Conservation (phyloP, 768 basidiomycete genomes). For the Strobilomyces echinocephalus region DNA sequence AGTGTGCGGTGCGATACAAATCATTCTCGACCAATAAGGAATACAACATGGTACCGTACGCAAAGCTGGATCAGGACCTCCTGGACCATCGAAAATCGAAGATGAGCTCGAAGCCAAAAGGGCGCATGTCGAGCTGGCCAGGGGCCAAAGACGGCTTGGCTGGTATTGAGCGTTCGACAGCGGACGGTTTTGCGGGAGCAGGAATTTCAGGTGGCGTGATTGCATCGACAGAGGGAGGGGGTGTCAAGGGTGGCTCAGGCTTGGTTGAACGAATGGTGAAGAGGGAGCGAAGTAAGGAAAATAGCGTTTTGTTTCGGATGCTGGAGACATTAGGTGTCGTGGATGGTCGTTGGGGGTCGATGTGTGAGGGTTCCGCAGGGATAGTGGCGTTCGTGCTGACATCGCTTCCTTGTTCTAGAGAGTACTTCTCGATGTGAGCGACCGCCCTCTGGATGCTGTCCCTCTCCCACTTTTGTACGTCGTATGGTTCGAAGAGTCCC, state of each 20-base stretch:
- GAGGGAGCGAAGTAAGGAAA: conserved; percentile 22
- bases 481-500: conserved; percentile 72
- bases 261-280: conserved; percentile 15
- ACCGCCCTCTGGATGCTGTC: conserved; percentile 51
- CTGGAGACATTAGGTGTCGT: background rate
- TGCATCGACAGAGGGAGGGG: background rate
- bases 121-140: conserved; percentile 65
- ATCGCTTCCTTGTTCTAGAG: conserved; percentile 18
- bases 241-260: background rate
- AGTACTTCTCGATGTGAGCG: conserved; percentile 32
- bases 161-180: conserved; percentile 11
- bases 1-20: conserved; percentile 9
- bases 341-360: conserved; percentile 14
- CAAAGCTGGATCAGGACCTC: conserved; percentile 12
- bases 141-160: conserved; percentile 28
- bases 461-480: conserved; percentile 70
- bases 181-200: background rate
- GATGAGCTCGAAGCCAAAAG: conserved; percentile 66
- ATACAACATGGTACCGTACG: conserved; percentile 20
- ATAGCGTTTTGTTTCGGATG: conserved; percentile 18
- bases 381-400: conserved; percentile 29
- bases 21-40: conserved; percentile 8
- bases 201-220: conserved; percentile 4
- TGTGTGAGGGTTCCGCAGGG: conserved; percentile 13
- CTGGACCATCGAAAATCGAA: conserved; percentile 70